phyloP scores from a whole-genome alignment of 2,329 filamentous ascomycete genomes.

The Hypomyces perniciosus region DNA sequence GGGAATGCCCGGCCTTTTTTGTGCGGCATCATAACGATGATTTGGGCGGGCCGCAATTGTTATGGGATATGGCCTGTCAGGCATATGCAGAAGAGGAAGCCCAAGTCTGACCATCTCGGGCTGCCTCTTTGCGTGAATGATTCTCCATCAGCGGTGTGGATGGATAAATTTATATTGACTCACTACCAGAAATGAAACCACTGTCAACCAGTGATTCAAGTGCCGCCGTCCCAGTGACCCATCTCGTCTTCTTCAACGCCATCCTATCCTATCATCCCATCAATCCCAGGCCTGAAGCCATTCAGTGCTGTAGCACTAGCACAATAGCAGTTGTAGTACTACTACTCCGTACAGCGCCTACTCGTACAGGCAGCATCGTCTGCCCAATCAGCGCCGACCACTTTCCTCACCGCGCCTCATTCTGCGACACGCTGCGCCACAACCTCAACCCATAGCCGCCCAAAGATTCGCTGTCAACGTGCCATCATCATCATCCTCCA shows the following conservation, averaged over 20 bases:
- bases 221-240: background rate
- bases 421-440: constrained; percentile 13
- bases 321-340: background rate
- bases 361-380: background rate
- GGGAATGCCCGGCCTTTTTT: no score
- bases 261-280: no score
- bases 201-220: background rate
- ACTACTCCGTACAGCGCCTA: constrained; percentile 1
- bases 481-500: background rate
- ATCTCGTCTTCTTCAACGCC: background rate
- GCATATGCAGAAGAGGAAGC: constrained; percentile 1
- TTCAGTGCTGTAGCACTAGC: background rate
- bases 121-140: background rate
- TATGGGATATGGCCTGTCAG: background rate
- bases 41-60: no score
- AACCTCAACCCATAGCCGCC: constrained; percentile 17
- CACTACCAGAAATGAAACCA: background rate
- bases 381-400: constrained; percentile 18
- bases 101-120: no score
- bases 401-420: constrained; percentile 20
- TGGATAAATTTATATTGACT: background rate
- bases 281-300: background rate
- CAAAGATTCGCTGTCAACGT: background rate
- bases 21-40: no score
- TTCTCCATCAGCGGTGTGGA: background rate